Evolutionary conservation across 2,329 filamentous ascomycete species (phyloP).

Genomic region (Mycocentrospora acerina): DNA sequence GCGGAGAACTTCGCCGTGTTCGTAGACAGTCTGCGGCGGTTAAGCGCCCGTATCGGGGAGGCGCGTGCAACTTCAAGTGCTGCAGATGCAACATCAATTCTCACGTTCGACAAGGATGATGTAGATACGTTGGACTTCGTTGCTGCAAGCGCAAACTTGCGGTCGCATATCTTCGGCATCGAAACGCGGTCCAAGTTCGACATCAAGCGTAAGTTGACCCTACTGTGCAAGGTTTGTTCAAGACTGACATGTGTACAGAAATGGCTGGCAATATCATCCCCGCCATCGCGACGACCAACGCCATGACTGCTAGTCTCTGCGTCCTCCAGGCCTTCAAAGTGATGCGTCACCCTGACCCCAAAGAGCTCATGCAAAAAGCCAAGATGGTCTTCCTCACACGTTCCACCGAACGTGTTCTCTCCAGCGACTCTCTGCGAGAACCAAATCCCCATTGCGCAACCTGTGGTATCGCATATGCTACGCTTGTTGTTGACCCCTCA

Average conservation of each 20-base stretch:
- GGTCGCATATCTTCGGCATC: constrained; percentile 87
- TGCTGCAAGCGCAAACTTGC: constrained; percentile 82
- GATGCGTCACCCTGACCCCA: constrained; percentile 53
- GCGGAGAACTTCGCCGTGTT: constrained; percentile 86
- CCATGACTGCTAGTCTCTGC: constrained; percentile 89
- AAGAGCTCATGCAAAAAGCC: constrained; percentile 61
- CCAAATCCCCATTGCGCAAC: constrained; percentile 84
- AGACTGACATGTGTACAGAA: constrained; percentile 52
- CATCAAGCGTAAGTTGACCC: constrained; percentile 67
- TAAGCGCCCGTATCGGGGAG: constrained; percentile 72
- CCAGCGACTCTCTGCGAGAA: constrained; percentile 55
- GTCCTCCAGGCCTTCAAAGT: constrained; percentile 93
- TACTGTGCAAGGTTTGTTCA: background rate
- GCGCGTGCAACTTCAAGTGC: constrained; percentile 60
- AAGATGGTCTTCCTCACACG: constrained; percentile 87
- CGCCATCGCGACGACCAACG: constrained; percentile 96
- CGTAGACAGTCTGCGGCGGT: constrained; percentile 74
- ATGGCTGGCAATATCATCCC: constrained; percentile 99
- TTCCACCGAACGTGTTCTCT: constrained; percentile 59
- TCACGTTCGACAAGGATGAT: constrained; percentile 96
- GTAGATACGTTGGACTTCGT: constrained; percentile 95
- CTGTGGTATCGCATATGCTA: constrained; percentile 73
- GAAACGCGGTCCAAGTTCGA: constrained; percentile 89
- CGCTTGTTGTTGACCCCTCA: constrained; percentile 66
- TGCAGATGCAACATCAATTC: constrained; percentile 55